Conservation (phyloP, 1,139 yeast genomes). For the Pichia sp. region DNA sequence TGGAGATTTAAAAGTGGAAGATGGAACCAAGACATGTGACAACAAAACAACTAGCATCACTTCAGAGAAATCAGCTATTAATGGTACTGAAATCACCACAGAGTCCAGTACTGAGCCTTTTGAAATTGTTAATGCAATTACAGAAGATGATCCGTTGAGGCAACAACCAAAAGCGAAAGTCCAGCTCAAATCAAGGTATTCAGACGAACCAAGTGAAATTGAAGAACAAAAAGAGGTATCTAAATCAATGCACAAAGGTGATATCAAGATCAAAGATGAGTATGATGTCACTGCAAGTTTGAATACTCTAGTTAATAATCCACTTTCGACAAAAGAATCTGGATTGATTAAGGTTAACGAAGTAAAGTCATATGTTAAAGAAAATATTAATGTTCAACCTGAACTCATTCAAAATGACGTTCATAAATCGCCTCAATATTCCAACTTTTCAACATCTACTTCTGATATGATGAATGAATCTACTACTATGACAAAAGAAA, state of each 20-base stretch:
- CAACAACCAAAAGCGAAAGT: neutral
- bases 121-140: neutral
- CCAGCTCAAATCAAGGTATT: neutral
- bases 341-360: no score
- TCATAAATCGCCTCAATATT: neutral
- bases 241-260: neutral
- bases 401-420: neutral
- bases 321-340: neutral
- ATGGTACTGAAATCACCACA: constrained; percentile 3
- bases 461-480: neutral
- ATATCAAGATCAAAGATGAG: neutral
- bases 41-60: neutral
- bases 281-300: neutral
- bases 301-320: neutral
- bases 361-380: neutral
- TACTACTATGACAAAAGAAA: neutral
- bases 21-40: neutral
- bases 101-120: neutral
- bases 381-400: neutral
- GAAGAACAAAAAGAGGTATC: neutral
- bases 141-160: neutral
- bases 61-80: neutral
- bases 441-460: neutral
- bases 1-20: neutral
- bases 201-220: neutral